Base-by-base conservation (phyloP, 805 yeast species). In the Teunomyces aglyptinius region DNA sequence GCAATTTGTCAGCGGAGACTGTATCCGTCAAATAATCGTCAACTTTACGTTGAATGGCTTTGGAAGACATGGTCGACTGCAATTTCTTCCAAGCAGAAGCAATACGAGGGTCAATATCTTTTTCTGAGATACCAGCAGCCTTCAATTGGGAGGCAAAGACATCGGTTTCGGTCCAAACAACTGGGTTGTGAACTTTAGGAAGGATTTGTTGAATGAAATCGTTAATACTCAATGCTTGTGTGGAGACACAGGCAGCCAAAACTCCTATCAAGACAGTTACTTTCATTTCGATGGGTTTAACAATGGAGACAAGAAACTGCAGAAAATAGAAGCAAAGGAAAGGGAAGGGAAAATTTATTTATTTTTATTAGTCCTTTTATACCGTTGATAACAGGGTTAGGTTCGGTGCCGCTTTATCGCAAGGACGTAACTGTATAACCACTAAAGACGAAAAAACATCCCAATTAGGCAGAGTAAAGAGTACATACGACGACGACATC, bases 81-180 rank as follows among this genome's bases (percentile, higher is more conserved):
- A 58, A 43, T 2, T 45, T 39, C 10, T 50, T 45, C 64, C 64
- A 60, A 10, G 59, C 45, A 12, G 31, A 26, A 7, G 22, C 42
- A 26, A 39, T 27, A 18, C 16, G 22, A 26, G 42, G 42, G 5
- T 36, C 27, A 6, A 36, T 26, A 20, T 36, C 39, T 22, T 36
- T n/a, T 3, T 22, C 16, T 6, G 27, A 12, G 22, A 36, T n/a
- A 6, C 27, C 18, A 3, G 39, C 39, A n/a, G 28, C 39, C 22
- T 22, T 12, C 39, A 36, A 20, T 36, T 36, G 39, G 2, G 19
- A 16, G 12, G 39, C 39, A 22, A 36, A 36, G n/a, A 36, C 39
- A 12, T 36, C 39, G 39, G 28, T 36, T 36, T 36, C 27, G 15
- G 28, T 6, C 39, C 26, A 20, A 6, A 36, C 39, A 11, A 36